Evolutionary conservation across 2,329 filamentous ascomycete species (phyloP), one percentile per base, ranked within the genome.

Genomic region (Epichloe uncinata): DNA sequence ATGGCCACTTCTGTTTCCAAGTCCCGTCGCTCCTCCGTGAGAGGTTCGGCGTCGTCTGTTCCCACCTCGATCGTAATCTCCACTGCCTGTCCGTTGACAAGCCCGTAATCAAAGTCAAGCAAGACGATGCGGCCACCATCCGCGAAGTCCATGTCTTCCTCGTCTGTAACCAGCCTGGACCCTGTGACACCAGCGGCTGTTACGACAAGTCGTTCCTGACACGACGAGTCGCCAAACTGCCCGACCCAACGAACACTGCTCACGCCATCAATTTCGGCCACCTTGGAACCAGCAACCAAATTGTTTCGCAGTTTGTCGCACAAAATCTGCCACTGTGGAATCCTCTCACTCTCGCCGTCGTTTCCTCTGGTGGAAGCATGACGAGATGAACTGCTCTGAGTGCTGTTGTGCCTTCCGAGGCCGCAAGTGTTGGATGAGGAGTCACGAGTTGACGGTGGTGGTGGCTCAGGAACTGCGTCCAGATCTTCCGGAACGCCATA

Each of bases 1-100:
- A 91, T 80, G 54, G 86, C 87, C 18, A 93, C 85, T 62, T 90
- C 86, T 1, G 82, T 79, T 50, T 84, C 86, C 51, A 91, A 71
- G 57, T 87, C 85, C 20, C 84, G 79, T 54, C 78, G 76, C 58
- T 87, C 84, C 61, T 91, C 87, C 57, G 83, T 79, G 16, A 93
- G 68, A 0, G 80, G 68, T 61, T 88, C 85, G 0, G 85, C 79
- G 45, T 82, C 73, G 22, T 76, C 75, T 34, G 81, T 80, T 11
- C 87, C 87, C 26, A 91, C 79, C 60, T 91, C 86, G 48, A 93
- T 83, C 1, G 74, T 81, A 41, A 86, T 66, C 52, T 84, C 77
- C 1, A 65, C 67, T 50, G 73, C 71, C 42, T 66, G 63, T 3
- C 82, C 84, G 60, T 85, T 70, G 4, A 60, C 65, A 1, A 73